Base-by-base conservation (phyloP, 164 flowering plant genomes). In the Macadamia tetraphylla region DNA sequence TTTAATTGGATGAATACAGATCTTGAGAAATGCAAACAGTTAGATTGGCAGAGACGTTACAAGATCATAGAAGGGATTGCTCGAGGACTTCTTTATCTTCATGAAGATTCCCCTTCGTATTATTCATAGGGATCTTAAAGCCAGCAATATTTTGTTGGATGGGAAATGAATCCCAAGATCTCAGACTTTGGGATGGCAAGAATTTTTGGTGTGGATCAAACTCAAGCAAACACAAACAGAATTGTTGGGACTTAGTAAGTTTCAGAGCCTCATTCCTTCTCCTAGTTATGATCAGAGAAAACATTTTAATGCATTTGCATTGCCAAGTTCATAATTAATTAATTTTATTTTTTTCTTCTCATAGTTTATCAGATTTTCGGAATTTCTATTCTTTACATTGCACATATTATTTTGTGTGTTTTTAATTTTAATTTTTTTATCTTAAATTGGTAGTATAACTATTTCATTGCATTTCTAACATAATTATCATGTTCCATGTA, bases 181-280 rank as follows among this genome's bases (percentile, higher is more conserved):
- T 55, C 87, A 15, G 87, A 83, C 48, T 81, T 83, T 58, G 85
- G 85, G 9, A 74, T 78, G 81, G 85, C 85, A 46, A 78, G 76
- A 44, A 58, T 80, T 46, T 77, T 81, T 60, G 70, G 5, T 1
- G 23, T 61, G 46, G 83, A 79, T 58, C 74, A 79, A 71, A 79
- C 75, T 59, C 79, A 74, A 55, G 80, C 29, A 4, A 72, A 58
- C 23, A 81, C 83, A 4, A 76, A 57, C 48, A 74, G 73, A 67
- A 60, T 77, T 35, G 81, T 74, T 3, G 82, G 86, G 9, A 84
- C 87, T 11, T 80, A 65, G 87, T 84, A 78, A 75, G 83, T 68
- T 8, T 46, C 0, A 9, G 0, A 46, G 51, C 51, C 9, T 46
- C 40, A 35, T 46, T 17, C 9, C 1, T 46, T 11, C 9, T 46